phyloP scores from a whole-genome alignment of 2,329 filamentous ascomycete genomes.

The Epicoccum sorghinum region DNA sequence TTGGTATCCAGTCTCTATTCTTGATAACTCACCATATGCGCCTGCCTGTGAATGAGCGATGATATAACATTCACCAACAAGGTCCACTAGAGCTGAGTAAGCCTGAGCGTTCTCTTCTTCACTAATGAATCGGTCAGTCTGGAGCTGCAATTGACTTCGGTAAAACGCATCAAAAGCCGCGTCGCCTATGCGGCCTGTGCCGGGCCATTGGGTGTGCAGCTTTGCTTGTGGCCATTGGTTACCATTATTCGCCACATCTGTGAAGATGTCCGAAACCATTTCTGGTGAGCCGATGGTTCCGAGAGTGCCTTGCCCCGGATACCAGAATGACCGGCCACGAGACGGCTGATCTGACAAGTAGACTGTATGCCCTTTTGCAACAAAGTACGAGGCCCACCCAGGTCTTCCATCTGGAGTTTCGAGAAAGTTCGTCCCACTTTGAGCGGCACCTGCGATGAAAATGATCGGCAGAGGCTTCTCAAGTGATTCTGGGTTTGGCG shows the following conservation, averaged over 20 bases:
- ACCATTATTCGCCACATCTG: constrained; percentile 10
- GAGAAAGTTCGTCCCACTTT: constrained; percentile 32
- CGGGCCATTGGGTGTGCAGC: constrained; percentile 53
- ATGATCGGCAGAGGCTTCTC: constrained; percentile 9
- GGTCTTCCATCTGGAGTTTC: constrained; percentile 56
- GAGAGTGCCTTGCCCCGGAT: constrained; percentile 12
- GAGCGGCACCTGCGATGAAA: constrained; percentile 22
- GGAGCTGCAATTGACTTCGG: constrained; percentile 50
- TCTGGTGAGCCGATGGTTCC: neutral
- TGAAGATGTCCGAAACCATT: constrained; percentile 10
- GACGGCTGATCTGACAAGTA: constrained; percentile 56
- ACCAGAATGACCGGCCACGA: constrained; percentile 52
- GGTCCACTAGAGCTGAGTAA: constrained; percentile 51
- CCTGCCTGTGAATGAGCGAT: constrained; percentile 59
- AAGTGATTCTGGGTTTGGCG: neutral
- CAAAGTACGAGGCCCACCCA: constrained; percentile 58
- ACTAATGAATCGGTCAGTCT: constrained; percentile 33
- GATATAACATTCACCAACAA: constrained; percentile 52
- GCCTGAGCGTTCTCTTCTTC: constrained; percentile 45
- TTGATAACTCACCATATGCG: constrained; percentile 37
- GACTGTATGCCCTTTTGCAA: constrained; percentile 53
- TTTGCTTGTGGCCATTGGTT: constrained; percentile 49
- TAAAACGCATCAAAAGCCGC: neutral
- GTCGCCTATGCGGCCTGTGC: constrained; percentile 9
- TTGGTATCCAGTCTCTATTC: too few relatives aligned